These are phyloP conservation scores for Chrysosporium queenslandicum DNA, from an alignment of 2,329 filamentous ascomycete species.

Conservation along the genomic window DNA sequence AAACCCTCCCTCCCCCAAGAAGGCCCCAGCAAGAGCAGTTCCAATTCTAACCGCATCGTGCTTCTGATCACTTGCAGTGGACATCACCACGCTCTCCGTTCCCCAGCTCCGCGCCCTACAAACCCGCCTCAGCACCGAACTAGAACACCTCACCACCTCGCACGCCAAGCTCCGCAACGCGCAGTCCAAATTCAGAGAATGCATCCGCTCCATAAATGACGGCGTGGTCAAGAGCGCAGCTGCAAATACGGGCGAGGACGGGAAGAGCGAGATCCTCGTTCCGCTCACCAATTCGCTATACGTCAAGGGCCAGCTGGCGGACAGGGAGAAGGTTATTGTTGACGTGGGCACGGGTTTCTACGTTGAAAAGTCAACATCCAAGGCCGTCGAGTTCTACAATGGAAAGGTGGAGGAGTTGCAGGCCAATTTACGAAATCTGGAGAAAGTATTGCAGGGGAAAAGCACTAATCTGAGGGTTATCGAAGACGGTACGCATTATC, in stretches of 20 bases:
- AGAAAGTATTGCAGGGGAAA: conserved; percentile 63
- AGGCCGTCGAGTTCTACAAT: conserved; percentile 58
- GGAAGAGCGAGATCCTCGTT: conserved; percentile 61
- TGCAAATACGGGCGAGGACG: conserved; percentile 27
- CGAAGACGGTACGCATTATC: conserved; percentile 62
- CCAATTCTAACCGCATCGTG: neutral
- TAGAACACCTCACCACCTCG: conserved; percentile 84
- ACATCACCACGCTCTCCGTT: conserved; percentile 66
- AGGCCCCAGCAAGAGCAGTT: no score
- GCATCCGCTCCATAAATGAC: conserved; percentile 62
- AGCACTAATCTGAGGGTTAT: conserved; percentile 74
- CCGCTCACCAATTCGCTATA: conserved; percentile 92
- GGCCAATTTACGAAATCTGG: conserved; percentile 55
- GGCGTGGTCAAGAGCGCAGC: conserved; percentile 37
- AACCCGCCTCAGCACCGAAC: conserved; percentile 90
- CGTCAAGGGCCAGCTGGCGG: conserved; percentile 69
- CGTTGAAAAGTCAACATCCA: conserved; percentile 66
- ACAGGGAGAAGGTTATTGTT: conserved; percentile 69
- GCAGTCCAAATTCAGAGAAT: conserved; percentile 86
- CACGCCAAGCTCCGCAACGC: conserved; percentile 83
- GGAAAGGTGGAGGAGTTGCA: conserved; percentile 57
- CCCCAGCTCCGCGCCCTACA: conserved; percentile 86
- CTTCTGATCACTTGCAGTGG: conserved; percentile 42
- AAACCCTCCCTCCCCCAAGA: neutral
- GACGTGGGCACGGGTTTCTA: conserved; percentile 92